phyloP scores from a whole-genome alignment of 1,284 basidiomycete species.

The Austroboletus rostrupii region DNA sequence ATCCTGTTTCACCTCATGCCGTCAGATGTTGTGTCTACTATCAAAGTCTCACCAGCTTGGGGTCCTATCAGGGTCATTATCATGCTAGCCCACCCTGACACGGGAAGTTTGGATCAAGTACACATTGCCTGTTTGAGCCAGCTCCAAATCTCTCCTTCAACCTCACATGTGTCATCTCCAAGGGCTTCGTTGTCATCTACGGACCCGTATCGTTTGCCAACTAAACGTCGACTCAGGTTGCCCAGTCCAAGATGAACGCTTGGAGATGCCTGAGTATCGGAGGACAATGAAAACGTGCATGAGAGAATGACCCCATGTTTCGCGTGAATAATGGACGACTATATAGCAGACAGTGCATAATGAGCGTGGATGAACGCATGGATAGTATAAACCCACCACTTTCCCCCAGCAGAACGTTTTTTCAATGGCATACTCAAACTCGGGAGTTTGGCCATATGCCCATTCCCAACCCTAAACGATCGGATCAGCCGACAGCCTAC shows the following conservation, averaged over 20 bases:
- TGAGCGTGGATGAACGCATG: background rate
- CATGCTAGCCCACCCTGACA: background rate
- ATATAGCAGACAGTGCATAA: background rate
- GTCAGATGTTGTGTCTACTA: too few relatives aligned
- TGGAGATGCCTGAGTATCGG: slow-evolving; percentile 10
- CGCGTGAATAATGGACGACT: slow-evolving; percentile 39
- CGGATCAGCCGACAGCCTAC: slow-evolving; percentile 1
- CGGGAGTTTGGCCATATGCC: slow-evolving; percentile 92
- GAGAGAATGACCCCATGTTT: slow-evolving; percentile 61
- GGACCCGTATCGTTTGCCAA: slow-evolving; percentile 48
- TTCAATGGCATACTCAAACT: slow-evolving; percentile 68
- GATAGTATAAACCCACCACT: slow-evolving; percentile 41
- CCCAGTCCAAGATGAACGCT: slow-evolving; percentile 18
- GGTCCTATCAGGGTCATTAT: background rate
- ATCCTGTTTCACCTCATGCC: too few relatives aligned
- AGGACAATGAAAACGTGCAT: slow-evolving; percentile 38
- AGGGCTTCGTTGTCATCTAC: slow-evolving; percentile 30
- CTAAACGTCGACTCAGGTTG: slow-evolving; percentile 29
- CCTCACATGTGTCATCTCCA: background rate
- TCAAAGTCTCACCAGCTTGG: background rate
- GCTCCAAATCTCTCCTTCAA: slow-evolving; percentile 16
- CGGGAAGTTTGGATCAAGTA: slow-evolving; percentile 1
- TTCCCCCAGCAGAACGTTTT: slow-evolving; percentile 57
- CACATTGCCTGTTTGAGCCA: slow-evolving; percentile 24
- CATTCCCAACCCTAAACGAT: slow-evolving; percentile 81